Base-by-base conservation (phyloP, 257 asterid genomes). In the Avicennia marina region DNA sequence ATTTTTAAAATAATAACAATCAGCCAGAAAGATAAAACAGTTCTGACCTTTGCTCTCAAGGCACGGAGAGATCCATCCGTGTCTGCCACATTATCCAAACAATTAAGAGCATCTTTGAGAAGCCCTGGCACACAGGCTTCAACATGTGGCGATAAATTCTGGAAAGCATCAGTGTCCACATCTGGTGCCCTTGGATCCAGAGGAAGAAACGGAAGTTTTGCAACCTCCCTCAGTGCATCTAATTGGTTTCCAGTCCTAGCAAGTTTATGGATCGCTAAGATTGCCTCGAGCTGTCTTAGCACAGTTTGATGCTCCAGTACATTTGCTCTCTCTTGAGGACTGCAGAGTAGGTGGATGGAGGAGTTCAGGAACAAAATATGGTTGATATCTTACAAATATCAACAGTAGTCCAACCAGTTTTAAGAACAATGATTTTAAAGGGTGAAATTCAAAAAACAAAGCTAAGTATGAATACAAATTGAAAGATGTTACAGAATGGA, bases 11-110 rank as follows among this genome's bases (percentile, higher is more conserved):
- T 2, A 56, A 32, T 16, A n/a, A n/a, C n/a, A n/a, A 20, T 29
- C 22, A 26, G 1, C n/a, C n/a, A n/a, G 18, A 22, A 19, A 45
- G 15, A 33, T 56, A 15, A 29, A 53, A 9, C 22, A 27, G 41
- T 16, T 19, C 63, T 50, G 63, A 85, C 98, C 95, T 89, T 89
- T 13, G 84, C 76, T 84, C 89, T 84, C 83, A 93, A 72, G 55
- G 95, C 81, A 50, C 97, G 95, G 36, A 91, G 87, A 0, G 98
- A 88, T 67, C 98, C 98, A 49, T 91, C 98, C 27, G 94, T 78
- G 66, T 91, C 97, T 12, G 74, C 39, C 42, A 86, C 94, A 13
- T 79, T 86, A n/a, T 91, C 98, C 77, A 89, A 60, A 69, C 95
- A 78, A 39, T 83, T 73, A 59, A 89, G 94, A 20, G 95, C 97